Base-by-base conservation (phyloP, 257 asterid species). In the Petrea volubilis region DNA sequence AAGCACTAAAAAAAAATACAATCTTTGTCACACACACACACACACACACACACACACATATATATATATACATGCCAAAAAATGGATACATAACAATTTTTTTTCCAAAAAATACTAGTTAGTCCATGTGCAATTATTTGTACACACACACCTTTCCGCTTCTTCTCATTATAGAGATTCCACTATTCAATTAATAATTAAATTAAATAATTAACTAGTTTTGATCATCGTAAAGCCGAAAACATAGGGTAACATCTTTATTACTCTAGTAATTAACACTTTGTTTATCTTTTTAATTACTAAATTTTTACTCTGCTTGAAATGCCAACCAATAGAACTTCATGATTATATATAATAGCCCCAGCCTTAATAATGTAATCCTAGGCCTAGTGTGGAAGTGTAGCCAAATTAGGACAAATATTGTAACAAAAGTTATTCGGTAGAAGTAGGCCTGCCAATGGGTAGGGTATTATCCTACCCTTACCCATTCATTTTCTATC, bases 161-260 rank as follows among this genome's bases (percentile, higher is more conserved):
- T 34, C 62, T 56, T 52, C 61, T 69, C 75, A 75, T 61, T 67
- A 74, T 50, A 60, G 49, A 47, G 64, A 68, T 68, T 60, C 66
- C 60, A 50, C 33, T 61, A 41, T 34, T 67, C 23, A 73, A 29
- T 56, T 44, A 65, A 58, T 67, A 44, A 47, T 58, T 40, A 27
- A 60, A 38, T 1, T n/a, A n/a, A n/a, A 21, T 15, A 65, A 43
- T 40, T 62, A 55, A 20, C 59, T 58, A 52, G 17, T 40, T 60
- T n/a, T n/a, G n/a, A n/a, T n/a, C 43, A 58, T 66, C 21, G 7
- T 9, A 76, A 76, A 76, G 80, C 80, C 80, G 55, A 76, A 76
- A 76, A 62, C 76, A 15, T 56, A 62, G 80, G 80, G 72, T 76
- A 76, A 68, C 76, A 76, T 63, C 52, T 70, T 76, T 76, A 76